A percentile compares a stretch with the other conserved stretches of the same genome.
Evolutionary conservation across 2,329 filamentous ascomycete genomes (phyloP).

Genomic region (Setomelanomma holmii): DNA sequence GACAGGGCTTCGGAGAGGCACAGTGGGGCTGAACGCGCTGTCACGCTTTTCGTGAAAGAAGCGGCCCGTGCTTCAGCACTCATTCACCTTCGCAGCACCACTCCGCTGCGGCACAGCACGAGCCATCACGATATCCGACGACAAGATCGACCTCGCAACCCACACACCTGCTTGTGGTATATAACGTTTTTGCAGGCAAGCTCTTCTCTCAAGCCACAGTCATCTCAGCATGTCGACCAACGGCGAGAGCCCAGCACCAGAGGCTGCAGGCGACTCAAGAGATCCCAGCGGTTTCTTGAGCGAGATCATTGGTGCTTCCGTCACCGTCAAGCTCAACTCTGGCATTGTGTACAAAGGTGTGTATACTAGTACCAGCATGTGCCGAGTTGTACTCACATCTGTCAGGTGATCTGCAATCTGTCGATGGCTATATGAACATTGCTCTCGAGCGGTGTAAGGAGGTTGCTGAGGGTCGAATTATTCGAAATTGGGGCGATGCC

Average conservation of each 20-base stretch:
- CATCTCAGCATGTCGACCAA: constrained; percentile 48
- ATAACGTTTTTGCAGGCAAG: no score
- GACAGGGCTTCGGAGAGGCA: no score
- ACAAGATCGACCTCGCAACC: no score
- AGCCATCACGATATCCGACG: no score
- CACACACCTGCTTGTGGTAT: no score
- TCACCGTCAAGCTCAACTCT: constrained; percentile 98
- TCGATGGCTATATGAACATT: constrained; percentile 99
- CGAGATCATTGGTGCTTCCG: constrained; percentile 91
- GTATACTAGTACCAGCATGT: background rate
- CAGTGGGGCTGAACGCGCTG: constrained; percentile 29
- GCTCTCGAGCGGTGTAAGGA: constrained; percentile 94
- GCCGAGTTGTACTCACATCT: background rate
- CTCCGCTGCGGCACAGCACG: background rate
- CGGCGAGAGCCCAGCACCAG: constrained; percentile 66
- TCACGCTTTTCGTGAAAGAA: constrained; percentile 40
- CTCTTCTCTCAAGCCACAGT: background rate
- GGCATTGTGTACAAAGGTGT: constrained; percentile 96
- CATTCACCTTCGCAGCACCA: background rate
- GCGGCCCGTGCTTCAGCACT: background rate
- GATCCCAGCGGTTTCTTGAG: constrained; percentile 93
- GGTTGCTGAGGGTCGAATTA: constrained; percentile 83
- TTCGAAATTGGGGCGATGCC: constrained; percentile 87
- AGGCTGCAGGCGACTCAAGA: constrained; percentile 77
- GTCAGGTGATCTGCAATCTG: constrained; percentile 91